Evolutionary conservation across 2,329 filamentous ascomycete genomes (phyloP), one percentile per base, ranked within the genome.

Genomic region (Purpureocillium takamizusanense): DNA sequence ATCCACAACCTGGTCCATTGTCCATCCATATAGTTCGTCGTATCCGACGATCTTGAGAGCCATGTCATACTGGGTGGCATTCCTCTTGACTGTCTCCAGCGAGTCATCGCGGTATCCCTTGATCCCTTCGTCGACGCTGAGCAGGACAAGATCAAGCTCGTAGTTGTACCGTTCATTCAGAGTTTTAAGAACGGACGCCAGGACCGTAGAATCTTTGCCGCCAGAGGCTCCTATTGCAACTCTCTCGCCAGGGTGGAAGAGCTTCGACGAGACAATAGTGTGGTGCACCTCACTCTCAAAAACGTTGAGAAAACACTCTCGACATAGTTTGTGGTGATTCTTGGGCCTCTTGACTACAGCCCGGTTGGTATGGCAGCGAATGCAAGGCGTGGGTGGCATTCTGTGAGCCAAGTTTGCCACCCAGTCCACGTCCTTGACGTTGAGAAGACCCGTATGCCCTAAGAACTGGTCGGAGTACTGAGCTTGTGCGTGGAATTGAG

Each of bases 1-100:
- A 52, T 89, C 85, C 4, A 98, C 94, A 9, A 98, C 92, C 55
- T 97, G 87, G 55, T 98, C 92, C 92, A 98, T 98, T 1, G 89
- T 95, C 92, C 92, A 98, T 8, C 90, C 92, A 58, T 98, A 98
- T 9, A 98, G 69, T 53, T 95, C 85, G 38, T 82, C 83, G 53
- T 98, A 98, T 36, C 90, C 88, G 36, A 98, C 78, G 40, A 98
- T 94, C 51, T 87, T 86, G 35, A 98, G 67, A 0, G 85, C 79
- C 83, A 98, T 94, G 1, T 83, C 79, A 62, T 97, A 95, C 60
- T 97, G 88, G 11, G 76, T 60, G 1, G 89, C 86, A 60, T 98
- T 97, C 42, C 90, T 74, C 71, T 95, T 95, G 33, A 98, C 92
- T 0, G 92, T 97, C 63, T 97, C 89, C 14, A 98, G 68, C 35